Base-by-base conservation (phyloP, 257 asterid species). In the Nicotiana benthamiana region DNA sequence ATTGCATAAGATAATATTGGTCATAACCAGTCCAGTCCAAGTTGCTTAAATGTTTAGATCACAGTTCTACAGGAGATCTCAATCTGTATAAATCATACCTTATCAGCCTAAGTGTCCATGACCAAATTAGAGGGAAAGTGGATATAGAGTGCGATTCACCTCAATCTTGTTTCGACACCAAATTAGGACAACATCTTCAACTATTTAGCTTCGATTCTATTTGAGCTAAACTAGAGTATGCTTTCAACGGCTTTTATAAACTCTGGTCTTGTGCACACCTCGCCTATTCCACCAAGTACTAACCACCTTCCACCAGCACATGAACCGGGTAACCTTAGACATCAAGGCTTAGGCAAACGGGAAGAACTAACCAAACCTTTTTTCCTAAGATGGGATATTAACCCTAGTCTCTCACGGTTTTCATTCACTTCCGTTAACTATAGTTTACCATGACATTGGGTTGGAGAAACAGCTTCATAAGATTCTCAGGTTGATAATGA, bases 401-500 rank as follows among this genome's bases (percentile, higher is more conserved):
- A 40, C 48, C 48, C 12, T 40, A 40, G 48, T 40, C 48, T 40
- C 48, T 10, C 12, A 40, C 12, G 12, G 48, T 40, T 40, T 12
- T 40, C 48, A 40, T 40, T 36, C 46, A 36, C 46, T 36, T 36
- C 46, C 9, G 46, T 36, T 40, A 40, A 70, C 57, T 54, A 74
- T 51, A 65, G 80, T 83, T 40, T 92, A 94, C 98, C 97, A 90
- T 80, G 83, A 92, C 91, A 87, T 90, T 83, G 51, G 99, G 98
- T 70, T 88, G 85, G 88, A 94, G 87, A 89, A 93, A 95, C 83
- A 96, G 90, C 89, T 96, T 94, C 87, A 94, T 97, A 79, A 96
- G 99, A 92, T 92, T 86, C 84, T 94, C 99, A 10, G 97, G 97
- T 83, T 91, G 98, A 87, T 92, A 96, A 82, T 96, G 99, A 82